These are phyloP conservation scores for Clitoria ternatea DNA, from an alignment of 306 rosid genomes.

Conservation along the genomic window DNA sequence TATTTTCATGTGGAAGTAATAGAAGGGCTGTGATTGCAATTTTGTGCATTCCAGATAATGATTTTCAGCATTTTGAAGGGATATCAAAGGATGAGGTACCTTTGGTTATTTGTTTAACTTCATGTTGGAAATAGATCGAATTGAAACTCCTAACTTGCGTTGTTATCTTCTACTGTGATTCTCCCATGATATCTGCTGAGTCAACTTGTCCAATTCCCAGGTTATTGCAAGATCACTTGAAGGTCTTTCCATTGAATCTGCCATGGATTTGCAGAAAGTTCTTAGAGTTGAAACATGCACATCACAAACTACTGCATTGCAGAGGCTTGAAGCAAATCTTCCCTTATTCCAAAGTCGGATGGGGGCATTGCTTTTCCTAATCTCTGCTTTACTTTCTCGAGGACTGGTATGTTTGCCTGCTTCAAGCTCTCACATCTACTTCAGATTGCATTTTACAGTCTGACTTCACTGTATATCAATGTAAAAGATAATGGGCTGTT, in stretches of 20 bases:
- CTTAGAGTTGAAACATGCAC: constrained; percentile 70
- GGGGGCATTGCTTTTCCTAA: constrained; percentile 95
- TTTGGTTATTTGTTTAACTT: constrained; percentile 12
- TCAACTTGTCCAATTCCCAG: constrained; percentile 36
- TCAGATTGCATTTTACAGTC: not conserved
- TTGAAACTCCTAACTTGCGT: constrained; percentile 17
- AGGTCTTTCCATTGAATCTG: constrained; percentile 79
- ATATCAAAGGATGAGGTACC: constrained; percentile 61
- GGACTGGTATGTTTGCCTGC: constrained; percentile 72
- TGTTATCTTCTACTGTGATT: not conserved
- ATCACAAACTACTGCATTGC: constrained; percentile 58
- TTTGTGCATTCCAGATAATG: constrained; percentile 49
- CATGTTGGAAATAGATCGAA: constrained; percentile 20
- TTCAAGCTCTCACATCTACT: constrained; percentile 16
- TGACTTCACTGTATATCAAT: not conserved
- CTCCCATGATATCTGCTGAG: constrained; percentile 13
- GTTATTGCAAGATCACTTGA: constrained; percentile 60
- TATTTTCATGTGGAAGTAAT: constrained; percentile 76
- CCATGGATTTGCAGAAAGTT: constrained; percentile 63
- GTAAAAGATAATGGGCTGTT: not conserved
- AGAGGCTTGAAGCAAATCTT: constrained; percentile 66
- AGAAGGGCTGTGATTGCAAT: constrained; percentile 75
- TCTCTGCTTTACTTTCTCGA: constrained; percentile 93
- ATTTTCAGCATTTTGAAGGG: constrained; percentile 39
- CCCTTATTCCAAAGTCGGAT: constrained; percentile 83